A percentile compares a stretch with the other conserved stretches of the same genome.
Conservation (phyloP, 306 rosid species). For the Oemleria cerasiformis region DNA sequence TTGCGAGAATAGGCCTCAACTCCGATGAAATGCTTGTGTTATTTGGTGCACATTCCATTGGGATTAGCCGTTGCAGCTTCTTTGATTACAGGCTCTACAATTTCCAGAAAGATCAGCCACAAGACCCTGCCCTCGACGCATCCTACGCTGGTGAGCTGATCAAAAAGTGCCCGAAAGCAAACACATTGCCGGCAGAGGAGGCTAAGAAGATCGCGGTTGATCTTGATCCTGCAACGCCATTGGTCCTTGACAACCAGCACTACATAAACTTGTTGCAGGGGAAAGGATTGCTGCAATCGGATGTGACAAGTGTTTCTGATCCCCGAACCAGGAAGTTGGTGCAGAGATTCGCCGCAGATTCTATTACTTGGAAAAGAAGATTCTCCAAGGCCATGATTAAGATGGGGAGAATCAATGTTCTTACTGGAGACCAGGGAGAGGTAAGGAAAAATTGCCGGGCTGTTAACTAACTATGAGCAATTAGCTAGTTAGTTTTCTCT, state of each 20-base stretch:
- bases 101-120: slow-evolving; percentile 2
- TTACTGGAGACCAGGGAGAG: slow-evolving; percentile 42
- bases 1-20: slow-evolving; percentile 36
- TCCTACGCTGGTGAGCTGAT: slow-evolving; percentile 7
- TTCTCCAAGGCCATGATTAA: slow-evolving; percentile 36
- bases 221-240: slow-evolving; percentile 52
- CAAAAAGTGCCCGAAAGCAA: slow-evolving; percentile 20
- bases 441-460: slow-evolving; percentile 56
- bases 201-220: background rate
- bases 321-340: slow-evolving; percentile 37
- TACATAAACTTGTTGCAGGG: slow-evolving; percentile 30
- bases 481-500: background rate
- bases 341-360: slow-evolving; percentile 24
- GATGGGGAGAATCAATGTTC: slow-evolving; percentile 30
- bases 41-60: slow-evolving; percentile 65
- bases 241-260: slow-evolving; percentile 41
- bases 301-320: slow-evolving; percentile 35
- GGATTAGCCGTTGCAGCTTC: slow-evolving; percentile 35
- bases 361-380: slow-evolving; percentile 17
- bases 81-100: slow-evolving; percentile 37
- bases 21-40: slow-evolving; percentile 51
- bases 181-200: background rate
- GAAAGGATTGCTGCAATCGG: slow-evolving; percentile 41
- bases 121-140: slow-evolving; percentile 29
- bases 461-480: slow-evolving; percentile 11